Percentiles rank a stretch among this genome's conserved stretches.
Evolutionary conservation across 176 grass and related monocot species (phyloP).

Genomic region (Poa pratensis): DNA sequence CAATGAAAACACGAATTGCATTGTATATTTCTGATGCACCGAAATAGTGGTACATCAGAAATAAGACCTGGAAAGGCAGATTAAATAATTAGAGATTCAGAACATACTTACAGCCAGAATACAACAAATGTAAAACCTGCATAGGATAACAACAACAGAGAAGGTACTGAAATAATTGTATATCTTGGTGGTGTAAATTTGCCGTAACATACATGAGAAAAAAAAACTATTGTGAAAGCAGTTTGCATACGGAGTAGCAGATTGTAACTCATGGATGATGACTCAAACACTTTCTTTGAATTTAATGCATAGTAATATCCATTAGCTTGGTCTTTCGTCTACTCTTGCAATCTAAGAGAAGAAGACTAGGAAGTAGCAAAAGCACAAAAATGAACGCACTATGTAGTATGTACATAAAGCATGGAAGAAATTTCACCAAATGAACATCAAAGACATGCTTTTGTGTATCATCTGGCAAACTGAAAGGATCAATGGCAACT

Average conservation of each 20-base stretch:
- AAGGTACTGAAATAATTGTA: conserved; percentile 11
- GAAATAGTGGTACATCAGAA: conserved; percentile 91
- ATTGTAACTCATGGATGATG: neutral
- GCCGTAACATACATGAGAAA: neutral
- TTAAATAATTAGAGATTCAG: conserved; percentile 30
- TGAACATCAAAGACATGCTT: conserved; percentile 15
- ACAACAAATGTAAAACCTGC: neutral
- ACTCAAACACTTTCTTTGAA: neutral
- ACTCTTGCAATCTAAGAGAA: conserved; percentile 8
- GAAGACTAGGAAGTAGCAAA: neutral
- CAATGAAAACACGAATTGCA: conserved; percentile 84
- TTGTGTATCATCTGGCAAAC: neutral
- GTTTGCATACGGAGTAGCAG: neutral
- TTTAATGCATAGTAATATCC: neutral
- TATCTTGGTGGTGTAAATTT: neutral
- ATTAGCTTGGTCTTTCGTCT: conserved; percentile 9
- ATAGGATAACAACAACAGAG: conserved; percentile 7
- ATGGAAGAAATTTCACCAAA: conserved; percentile 31
- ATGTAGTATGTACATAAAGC: neutral
- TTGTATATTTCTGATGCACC: conserved; percentile 76
- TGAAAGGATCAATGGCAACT: conserved; percentile 25
- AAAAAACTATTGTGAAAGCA: neutral
- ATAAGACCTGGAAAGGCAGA: conserved; percentile 65
- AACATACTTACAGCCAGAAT: conserved; percentile 8
- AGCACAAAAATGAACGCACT: conserved; percentile 1